Conservation (phyloP, 2,329 filamentous ascomycete genomes). For the Dactylonectria estremocensis region DNA sequence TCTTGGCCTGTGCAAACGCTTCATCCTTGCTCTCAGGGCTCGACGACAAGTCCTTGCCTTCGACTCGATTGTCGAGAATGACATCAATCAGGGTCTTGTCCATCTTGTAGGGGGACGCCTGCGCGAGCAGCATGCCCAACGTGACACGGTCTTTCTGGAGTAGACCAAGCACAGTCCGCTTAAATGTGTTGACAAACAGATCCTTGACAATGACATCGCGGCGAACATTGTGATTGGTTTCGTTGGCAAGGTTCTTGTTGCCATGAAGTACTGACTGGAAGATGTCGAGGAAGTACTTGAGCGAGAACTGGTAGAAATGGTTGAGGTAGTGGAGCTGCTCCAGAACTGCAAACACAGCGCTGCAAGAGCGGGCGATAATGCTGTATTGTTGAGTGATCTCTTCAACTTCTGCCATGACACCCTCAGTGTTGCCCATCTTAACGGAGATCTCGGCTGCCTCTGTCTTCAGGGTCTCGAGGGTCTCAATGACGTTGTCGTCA, state of each 20-base stretch:
- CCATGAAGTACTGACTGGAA: constrained; percentile 92
- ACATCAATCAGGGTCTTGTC: constrained; percentile 90
- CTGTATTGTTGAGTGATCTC: constrained; percentile 95
- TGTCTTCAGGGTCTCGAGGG: constrained; percentile 96
- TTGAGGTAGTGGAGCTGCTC: constrained; percentile 99
- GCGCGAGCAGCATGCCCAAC: constrained; percentile 93
- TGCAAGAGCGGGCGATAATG: constrained; percentile 93
- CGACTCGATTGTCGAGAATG: constrained; percentile 83
- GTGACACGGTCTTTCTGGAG: constrained; percentile 96
- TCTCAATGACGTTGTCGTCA: constrained; percentile 98
- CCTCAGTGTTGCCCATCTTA: constrained; percentile 97
- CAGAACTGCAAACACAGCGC: constrained; percentile 95
- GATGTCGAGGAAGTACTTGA: constrained; percentile 98
- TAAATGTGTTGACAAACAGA: constrained; percentile 92
- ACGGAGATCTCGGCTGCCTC: constrained; percentile 95
- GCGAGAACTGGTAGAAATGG: constrained; percentile 99
- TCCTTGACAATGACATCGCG: constrained; percentile 93
- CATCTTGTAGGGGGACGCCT: constrained; percentile 97
- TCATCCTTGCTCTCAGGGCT: constrained; percentile 75
- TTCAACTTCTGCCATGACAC: constrained; percentile 98
- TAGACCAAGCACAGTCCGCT: constrained; percentile 92
- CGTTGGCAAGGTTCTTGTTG: constrained; percentile 80
- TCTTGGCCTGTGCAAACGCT: constrained; percentile 77
- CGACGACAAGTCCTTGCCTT: constrained; percentile 85
- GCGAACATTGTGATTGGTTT: constrained; percentile 82